phyloP scores from a whole-genome alignment of 2,329 filamentous ascomycete genomes.

The Hymenoscyphus albidus region DNA sequence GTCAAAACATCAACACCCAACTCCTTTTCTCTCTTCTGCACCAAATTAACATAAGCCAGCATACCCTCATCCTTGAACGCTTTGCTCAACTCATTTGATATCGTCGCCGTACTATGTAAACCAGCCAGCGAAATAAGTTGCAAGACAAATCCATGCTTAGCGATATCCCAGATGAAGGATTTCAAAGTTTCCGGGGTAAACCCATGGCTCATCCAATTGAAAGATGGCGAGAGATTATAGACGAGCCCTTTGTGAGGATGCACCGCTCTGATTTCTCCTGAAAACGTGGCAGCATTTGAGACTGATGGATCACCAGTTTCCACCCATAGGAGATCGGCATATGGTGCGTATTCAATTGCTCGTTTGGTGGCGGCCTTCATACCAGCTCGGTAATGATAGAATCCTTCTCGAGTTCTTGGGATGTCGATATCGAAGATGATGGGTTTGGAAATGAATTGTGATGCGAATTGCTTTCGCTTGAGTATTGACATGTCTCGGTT shows the following conservation, averaged over 20 bases:
- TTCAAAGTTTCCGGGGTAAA: slow-evolving; percentile 79
- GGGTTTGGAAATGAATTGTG: slow-evolving; percentile 60
- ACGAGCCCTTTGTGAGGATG: slow-evolving; percentile 83
- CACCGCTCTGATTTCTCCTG: slow-evolving; percentile 65
- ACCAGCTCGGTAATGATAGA: slow-evolving; percentile 84
- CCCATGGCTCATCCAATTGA: slow-evolving; percentile 98
- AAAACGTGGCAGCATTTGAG: slow-evolving; percentile 69
- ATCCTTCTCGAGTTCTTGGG: slow-evolving; percentile 88
- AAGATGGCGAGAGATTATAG: slow-evolving; percentile 93
- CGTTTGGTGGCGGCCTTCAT: slow-evolving; percentile 88
- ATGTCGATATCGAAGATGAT: slow-evolving; percentile 88
- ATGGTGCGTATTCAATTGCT: slow-evolving; percentile 85
- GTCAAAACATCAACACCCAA: slow-evolving; percentile 43
- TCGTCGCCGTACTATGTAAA: slow-evolving; percentile 61
- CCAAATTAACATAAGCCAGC: slow-evolving; percentile 93
- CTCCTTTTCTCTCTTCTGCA: slow-evolving; percentile 88
- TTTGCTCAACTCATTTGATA: slow-evolving; percentile 69
- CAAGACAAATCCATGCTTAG: slow-evolving; percentile 74
- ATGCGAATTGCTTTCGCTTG: slow-evolving; percentile 69
- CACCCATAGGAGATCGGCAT: slow-evolving; percentile 93
- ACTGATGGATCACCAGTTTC: slow-evolving; percentile 91
- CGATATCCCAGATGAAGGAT: slow-evolving; percentile 95
- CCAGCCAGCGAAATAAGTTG: slow-evolving; percentile 66
- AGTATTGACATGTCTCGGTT: slow-evolving; percentile 75
- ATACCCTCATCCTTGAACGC: slow-evolving; percentile 89